A percentile compares a stretch with the other conserved stretches of the same genome.
Conservation (phyloP, 2,329 filamentous ascomycete genomes). For the Fusarium redolens region DNA sequence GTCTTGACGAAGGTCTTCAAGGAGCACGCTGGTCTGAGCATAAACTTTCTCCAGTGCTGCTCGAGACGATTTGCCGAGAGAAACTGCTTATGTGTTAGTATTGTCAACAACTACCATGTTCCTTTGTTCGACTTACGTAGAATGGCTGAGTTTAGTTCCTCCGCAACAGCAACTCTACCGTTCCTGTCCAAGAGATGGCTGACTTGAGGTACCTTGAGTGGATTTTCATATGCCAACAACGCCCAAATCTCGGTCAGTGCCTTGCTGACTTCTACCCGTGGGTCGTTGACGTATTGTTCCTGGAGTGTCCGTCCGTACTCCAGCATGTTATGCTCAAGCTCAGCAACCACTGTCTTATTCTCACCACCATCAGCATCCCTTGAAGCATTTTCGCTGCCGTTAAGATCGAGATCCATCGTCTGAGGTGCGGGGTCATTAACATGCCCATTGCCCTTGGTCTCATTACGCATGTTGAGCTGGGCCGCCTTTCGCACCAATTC, state of each 20-base stretch:
- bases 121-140: slow-evolving; percentile 71
- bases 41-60: slow-evolving; percentile 87
- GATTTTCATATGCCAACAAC: slow-evolving; percentile 86
- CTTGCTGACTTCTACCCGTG: slow-evolving; percentile 75
- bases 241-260: slow-evolving; percentile 88
- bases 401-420: slow-evolving; percentile 68
- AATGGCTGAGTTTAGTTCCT: slow-evolving; percentile 94
- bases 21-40: slow-evolving; percentile 85
- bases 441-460: slow-evolving; percentile 59
- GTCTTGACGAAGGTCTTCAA: slow-evolving; percentile 83
- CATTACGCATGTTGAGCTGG: slow-evolving; percentile 67
- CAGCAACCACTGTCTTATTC: slow-evolving; percentile 50
- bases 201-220: slow-evolving; percentile 77
- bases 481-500: slow-evolving; percentile 88
- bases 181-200: slow-evolving; percentile 81
- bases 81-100: slow-evolving; percentile 67
- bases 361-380: slow-evolving; percentile 62
- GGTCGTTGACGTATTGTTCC: slow-evolving; percentile 79
- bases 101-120: neutral
- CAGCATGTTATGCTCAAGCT: slow-evolving; percentile 76
- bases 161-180: slow-evolving; percentile 82
- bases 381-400: slow-evolving; percentile 54
- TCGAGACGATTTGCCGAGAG: slow-evolving; percentile 87
- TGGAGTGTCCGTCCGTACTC: slow-evolving; percentile 83
- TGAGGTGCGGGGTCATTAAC: slow-evolving; percentile 53